Evolutionary conservation across 768 basidiomycete species (phyloP).

Genomic region (Pseudohyphozyma bogoriensis): DNA sequence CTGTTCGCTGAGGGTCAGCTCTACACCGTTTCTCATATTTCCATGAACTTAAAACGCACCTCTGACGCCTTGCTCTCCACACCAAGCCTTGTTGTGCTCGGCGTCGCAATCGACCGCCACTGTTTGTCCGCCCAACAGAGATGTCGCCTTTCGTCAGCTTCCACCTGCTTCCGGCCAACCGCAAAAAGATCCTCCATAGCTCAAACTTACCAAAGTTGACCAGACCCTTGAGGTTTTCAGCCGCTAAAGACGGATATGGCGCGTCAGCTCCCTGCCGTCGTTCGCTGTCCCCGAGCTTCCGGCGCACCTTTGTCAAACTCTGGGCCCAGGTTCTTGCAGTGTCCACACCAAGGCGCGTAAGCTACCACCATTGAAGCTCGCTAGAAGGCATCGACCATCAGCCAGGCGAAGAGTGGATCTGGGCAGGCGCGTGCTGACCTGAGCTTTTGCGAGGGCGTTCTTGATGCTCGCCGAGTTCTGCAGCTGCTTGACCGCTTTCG

Average conservation of each 20-base stretch:
- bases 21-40: neutral
- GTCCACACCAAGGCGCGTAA: constrained; percentile 15
- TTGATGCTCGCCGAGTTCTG: constrained; percentile 31
- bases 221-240: constrained; percentile 29
- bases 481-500: constrained; percentile 26
- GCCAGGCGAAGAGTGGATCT: no score
- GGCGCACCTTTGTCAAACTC: constrained; percentile 19
- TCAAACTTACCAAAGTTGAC: constrained; percentile 30
- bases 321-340: constrained; percentile 24
- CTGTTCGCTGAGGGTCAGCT: neutral
- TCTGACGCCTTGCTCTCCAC: constrained; percentile 25
- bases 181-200: neutral
- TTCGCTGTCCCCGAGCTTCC: constrained; percentile 26
- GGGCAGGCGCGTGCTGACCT: no score
- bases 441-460: constrained; percentile 24
- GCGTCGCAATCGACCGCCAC: constrained; percentile 33
- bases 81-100: constrained; percentile 31
- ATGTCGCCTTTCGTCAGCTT: neutral
- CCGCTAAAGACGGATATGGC: constrained; percentile 17
- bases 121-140: neutral
- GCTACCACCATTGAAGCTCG: neutral
- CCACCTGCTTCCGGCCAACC: neutral
- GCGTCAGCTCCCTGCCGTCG: constrained; percentile 15
- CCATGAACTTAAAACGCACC: neutral
- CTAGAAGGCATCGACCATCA: neutral